phyloP scores from a whole-genome alignment of 1,139 yeast species.

The Pichia sp. region DNA sequence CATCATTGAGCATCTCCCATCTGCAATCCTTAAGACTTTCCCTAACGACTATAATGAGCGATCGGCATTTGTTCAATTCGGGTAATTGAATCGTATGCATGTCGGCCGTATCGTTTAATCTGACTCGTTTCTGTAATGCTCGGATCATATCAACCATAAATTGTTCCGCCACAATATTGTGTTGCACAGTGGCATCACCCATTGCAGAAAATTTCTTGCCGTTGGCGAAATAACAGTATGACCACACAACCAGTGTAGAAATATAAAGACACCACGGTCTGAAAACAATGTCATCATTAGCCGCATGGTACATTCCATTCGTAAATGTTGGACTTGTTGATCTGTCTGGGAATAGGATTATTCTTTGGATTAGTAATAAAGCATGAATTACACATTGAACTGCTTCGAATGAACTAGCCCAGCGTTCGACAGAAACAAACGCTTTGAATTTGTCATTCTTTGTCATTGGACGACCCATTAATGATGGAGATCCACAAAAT shows the following conservation, averaged over 20 bases:
- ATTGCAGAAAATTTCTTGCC: not conserved
- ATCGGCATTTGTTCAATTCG: not conserved
- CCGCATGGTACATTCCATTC: not conserved
- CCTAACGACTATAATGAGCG: not conserved
- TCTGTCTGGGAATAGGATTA: not conserved
- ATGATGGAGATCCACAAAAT: not conserved
- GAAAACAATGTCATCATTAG: not conserved
- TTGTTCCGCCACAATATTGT: not conserved
- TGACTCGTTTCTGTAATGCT: not conserved
- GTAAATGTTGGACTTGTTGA: not conserved
- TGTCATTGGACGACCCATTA: not conserved
- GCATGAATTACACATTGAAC: not conserved
- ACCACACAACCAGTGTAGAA: not conserved
- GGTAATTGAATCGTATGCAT: not conserved
- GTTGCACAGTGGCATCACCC: not conserved
- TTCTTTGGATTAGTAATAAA: not conserved
- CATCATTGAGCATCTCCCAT: not conserved
- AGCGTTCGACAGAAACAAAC: not conserved
- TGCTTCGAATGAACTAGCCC: not conserved
- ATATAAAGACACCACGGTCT: not conserved
- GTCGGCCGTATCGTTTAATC: not conserved
- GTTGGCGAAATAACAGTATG: not conserved
- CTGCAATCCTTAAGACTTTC: not conserved
- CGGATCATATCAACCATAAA: not conserved
- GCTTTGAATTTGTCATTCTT: not conserved